Percentiles rank a stretch among this genome's conserved stretches.
phyloP scores from a whole-genome alignment of 208 protist species.

The Herpetomonas tarakana region DNA sequence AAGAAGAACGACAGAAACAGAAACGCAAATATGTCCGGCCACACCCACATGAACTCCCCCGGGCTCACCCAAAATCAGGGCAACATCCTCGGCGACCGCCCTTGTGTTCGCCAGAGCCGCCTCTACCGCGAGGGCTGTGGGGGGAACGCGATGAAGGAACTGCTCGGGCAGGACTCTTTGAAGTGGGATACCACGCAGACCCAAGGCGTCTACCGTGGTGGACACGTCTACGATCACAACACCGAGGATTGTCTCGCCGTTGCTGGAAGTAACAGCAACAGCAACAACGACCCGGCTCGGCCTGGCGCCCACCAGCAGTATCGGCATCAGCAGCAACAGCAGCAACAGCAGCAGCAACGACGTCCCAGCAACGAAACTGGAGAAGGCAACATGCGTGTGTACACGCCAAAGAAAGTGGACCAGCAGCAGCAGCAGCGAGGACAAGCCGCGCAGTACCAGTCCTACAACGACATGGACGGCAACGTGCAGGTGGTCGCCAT shows the following conservation, averaged over 20 bases:
- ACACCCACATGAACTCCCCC: constrained; percentile 55
- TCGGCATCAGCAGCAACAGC: constrained; percentile 8
- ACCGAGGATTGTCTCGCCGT: constrained; percentile 29
- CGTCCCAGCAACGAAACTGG: neutral
- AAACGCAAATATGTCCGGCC: constrained; percentile 52
- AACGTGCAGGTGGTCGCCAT: neutral
- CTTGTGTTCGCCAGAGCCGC: constrained; percentile 83
- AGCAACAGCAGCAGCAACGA: constrained; percentile 11
- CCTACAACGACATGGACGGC: neutral
- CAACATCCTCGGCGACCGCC: constrained; percentile 83
- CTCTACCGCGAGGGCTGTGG: constrained; percentile 75
- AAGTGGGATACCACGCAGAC: constrained; percentile 78
- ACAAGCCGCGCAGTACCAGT: neutral
- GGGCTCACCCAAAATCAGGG: constrained; percentile 82
- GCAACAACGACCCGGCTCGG: neutral
- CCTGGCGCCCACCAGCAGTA: too few relatives aligned
- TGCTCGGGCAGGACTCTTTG: constrained; percentile 76
- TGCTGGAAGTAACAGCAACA: constrained; percentile 8
- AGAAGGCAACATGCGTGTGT: neutral
- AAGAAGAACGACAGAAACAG: too few relatives aligned
- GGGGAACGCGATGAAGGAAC: constrained; percentile 85
- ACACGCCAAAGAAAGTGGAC: neutral
- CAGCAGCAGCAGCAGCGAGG: constrained; percentile 3
- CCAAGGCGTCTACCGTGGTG: constrained; percentile 75
- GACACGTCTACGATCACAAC: constrained; percentile 70